Evolutionary conservation across 2,329 filamentous ascomycete species (phyloP).

Genomic region (Alternaria triticimaculans): DNA sequence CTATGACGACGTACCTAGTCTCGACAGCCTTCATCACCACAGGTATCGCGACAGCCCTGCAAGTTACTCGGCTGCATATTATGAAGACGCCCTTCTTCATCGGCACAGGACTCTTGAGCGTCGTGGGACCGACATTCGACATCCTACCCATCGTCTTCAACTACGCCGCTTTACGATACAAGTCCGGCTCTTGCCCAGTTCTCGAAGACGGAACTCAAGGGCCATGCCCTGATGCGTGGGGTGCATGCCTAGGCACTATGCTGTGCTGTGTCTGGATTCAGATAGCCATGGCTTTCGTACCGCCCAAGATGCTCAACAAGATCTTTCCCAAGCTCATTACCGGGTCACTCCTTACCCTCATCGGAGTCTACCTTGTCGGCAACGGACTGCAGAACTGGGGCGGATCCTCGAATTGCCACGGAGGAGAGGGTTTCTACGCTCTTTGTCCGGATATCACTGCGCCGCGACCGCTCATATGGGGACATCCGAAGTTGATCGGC

Average conservation of each 20-base stretch:
- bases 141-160: slow-evolving; percentile 39
- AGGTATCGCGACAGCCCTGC: slow-evolving; percentile 35
- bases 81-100: slow-evolving; percentile 35
- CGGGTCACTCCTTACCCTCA: slow-evolving; percentile 28
- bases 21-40: slow-evolving; percentile 40
- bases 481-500: slow-evolving; percentile 35
- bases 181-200: slow-evolving; percentile 29
- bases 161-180: slow-evolving; percentile 34
- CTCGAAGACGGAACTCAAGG: slow-evolving; percentile 28
- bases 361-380: slow-evolving; percentile 35
- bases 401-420: slow-evolving; percentile 36
- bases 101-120: slow-evolving; percentile 35
- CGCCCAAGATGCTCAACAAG: slow-evolving; percentile 29
- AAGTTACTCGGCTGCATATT: slow-evolving; percentile 36
- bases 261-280: slow-evolving; percentile 53
- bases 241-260: slow-evolving; percentile 42
- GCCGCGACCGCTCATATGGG: slow-evolving; percentile 42
- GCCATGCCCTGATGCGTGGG: slow-evolving; percentile 33
- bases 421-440: slow-evolving; percentile 35
- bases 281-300: slow-evolving; percentile 33
- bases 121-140: slow-evolving; percentile 39
- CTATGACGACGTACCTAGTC: slow-evolving; percentile 34
- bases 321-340: slow-evolving; percentile 39
- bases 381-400: slow-evolving; percentile 41
- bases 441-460: slow-evolving; percentile 29